These are phyloP conservation scores for Ceratocystis ficicola DNA, from an alignment of 2,329 filamentous ascomycete species.

Conservation along the genomic window DNA sequence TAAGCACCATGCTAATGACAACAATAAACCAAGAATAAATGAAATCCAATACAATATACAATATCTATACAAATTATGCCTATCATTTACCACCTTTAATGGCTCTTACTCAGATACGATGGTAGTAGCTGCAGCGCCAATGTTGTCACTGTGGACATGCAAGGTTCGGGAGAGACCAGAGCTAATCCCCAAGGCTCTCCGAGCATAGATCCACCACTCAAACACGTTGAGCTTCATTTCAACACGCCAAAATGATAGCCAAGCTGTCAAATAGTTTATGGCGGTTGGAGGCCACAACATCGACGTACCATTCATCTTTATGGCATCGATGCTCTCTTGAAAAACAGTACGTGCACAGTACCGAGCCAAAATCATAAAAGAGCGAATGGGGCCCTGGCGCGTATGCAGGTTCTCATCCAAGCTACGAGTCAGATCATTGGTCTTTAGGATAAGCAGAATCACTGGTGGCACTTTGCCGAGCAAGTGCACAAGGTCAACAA, in stretches of 20 bases:
- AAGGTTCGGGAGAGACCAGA: slow-evolving; percentile 17
- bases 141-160: not conserved
- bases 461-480: slow-evolving; percentile 81
- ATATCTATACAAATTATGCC: slow-evolving; percentile 12
- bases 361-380: slow-evolving; percentile 55
- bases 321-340: slow-evolving; percentile 49
- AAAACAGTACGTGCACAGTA: slow-evolving; percentile 58
- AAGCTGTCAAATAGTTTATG: slow-evolving; percentile 42
- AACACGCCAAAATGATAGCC: slow-evolving; percentile 46
- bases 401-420: slow-evolving; percentile 85
- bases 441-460: slow-evolving; percentile 91
- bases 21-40: slow-evolving; percentile 5
- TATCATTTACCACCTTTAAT: not conserved
- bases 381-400: slow-evolving; percentile 50
- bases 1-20: not conserved
- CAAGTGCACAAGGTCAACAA: slow-evolving; percentile 77
- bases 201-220: slow-evolving; percentile 47
- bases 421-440: slow-evolving; percentile 87
- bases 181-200: slow-evolving; percentile 35
- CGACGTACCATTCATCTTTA: slow-evolving; percentile 38
- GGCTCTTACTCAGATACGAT: not conserved
- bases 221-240: slow-evolving; percentile 52
- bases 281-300: slow-evolving; percentile 48
- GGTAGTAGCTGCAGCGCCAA: not conserved
- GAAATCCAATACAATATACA: slow-evolving; percentile 9